phyloP scores from a whole-genome alignment of 495 filamentous ascomycete species.

The Pyronema domesticum region DNA sequence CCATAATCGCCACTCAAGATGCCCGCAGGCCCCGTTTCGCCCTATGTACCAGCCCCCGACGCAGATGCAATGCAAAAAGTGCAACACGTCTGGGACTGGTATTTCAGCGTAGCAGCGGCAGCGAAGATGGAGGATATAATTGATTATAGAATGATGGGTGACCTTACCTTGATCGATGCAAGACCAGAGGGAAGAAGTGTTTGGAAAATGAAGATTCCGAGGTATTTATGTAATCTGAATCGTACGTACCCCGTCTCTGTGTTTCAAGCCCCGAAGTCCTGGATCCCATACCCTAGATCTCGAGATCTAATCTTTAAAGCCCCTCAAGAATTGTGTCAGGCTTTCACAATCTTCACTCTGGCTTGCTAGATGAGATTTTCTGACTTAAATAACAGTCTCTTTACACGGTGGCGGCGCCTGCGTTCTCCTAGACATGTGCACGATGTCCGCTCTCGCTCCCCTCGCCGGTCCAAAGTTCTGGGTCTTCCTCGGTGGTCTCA shows the following conservation, averaged over 20 bases:
- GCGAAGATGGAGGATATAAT: not conserved
- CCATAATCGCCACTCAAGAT: not conserved
- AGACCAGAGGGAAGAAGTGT: not conserved
- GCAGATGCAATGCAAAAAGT: not conserved
- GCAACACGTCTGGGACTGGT: constrained; percentile 5
- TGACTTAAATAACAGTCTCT: not conserved
- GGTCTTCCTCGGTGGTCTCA: constrained; percentile 1
- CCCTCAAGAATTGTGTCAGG: too few relatives aligned
- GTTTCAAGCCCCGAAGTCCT: too few relatives aligned
- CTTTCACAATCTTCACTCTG: too few relatives aligned
- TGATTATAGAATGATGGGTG: constrained; percentile 1
- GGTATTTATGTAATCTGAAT: constrained; percentile 1
- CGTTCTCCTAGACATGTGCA: constrained; percentile 3
- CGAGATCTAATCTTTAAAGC: too few relatives aligned
- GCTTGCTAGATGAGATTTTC: too few relatives aligned
- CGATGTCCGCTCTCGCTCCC: constrained; percentile 1
- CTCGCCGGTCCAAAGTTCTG: not conserved
- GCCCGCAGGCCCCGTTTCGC: not conserved
- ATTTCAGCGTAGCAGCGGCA: not conserved
- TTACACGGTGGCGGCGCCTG: constrained; percentile 1
- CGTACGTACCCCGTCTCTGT: not conserved
- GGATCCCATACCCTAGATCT: too few relatives aligned
- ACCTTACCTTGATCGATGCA: constrained; percentile 2
- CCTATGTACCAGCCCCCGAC: not conserved
- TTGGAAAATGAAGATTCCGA: not conserved